These are phyloP conservation scores for Trypanosomatidae sp. DNA, from an alignment of 208 protist species.

Conservation along the genomic window DNA sequence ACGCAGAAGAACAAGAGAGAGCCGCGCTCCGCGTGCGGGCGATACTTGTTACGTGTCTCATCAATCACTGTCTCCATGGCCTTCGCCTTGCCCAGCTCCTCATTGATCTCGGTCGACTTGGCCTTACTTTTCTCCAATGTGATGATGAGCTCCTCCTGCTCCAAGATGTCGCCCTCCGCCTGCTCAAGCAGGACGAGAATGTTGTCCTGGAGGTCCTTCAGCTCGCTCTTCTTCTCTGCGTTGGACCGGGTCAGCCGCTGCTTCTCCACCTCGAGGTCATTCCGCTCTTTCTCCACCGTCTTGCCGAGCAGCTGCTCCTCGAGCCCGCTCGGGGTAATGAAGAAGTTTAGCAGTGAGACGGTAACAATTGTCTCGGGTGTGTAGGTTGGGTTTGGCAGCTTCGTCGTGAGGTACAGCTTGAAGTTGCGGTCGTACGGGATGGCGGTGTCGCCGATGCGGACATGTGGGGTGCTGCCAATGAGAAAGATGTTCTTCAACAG, in stretches of 20 bases:
- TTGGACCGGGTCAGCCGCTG: constrained; percentile 93
- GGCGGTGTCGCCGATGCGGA: constrained; percentile 97
- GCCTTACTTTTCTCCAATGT: constrained; percentile 96
- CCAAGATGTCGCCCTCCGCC: constrained; percentile 95
- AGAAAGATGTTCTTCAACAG: constrained; percentile 95
- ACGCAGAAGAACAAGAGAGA: constrained; percentile 98
- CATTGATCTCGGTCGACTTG: constrained; percentile 94
- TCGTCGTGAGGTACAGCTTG: constrained; percentile 97
- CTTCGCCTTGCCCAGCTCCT: constrained; percentile 92
- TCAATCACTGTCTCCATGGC: constrained; percentile 96
- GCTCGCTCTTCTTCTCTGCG: constrained; percentile 94
- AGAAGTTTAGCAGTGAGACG: constrained; percentile 98
- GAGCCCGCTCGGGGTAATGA: constrained; percentile 95
- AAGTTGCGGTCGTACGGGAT: constrained; percentile 97
- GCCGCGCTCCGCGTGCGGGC: constrained; percentile 94
- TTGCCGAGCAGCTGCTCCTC: constrained; percentile 97
- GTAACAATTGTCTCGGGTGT: constrained; percentile 96
- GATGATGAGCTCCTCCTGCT: constrained; percentile 97
- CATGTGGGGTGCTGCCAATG: constrained; percentile 92
- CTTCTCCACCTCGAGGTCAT: constrained; percentile 97
- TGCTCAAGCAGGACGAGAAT: constrained; percentile 96
- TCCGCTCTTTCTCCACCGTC: constrained; percentile 97
- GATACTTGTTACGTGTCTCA: constrained; percentile 95
- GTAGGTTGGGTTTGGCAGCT: constrained; percentile 97
- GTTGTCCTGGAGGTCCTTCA: constrained; percentile 96